These are phyloP conservation scores for Fusarium vanettenii DNA, from an alignment of 2,329 filamentous ascomycete genomes.

Conservation along the genomic window DNA sequence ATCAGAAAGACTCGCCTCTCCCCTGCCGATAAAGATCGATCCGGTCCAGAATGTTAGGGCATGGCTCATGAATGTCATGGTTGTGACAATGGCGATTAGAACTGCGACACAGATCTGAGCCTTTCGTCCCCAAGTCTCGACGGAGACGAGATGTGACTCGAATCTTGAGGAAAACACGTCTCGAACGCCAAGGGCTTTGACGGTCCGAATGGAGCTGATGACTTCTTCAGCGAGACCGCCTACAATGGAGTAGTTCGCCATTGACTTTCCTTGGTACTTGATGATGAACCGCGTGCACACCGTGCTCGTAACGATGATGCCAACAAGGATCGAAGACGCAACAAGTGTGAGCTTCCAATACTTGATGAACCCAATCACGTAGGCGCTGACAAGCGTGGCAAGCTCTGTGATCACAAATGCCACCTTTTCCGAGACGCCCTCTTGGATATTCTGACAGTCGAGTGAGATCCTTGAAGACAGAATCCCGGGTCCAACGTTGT, in stretches of 20 bases:
- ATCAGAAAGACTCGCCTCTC: constrained; percentile 55
- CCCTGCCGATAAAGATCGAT: constrained; percentile 82
- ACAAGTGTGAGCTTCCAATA: constrained; percentile 89
- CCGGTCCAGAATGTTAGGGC: constrained; percentile 14
- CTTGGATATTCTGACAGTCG: constrained; percentile 86
- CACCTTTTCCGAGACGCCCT: constrained; percentile 85
- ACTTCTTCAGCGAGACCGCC: constrained; percentile 60
- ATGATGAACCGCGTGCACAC: constrained; percentile 74
- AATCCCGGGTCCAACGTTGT: constrained; percentile 52
- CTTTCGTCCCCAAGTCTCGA: neutral
- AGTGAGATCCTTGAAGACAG: constrained; percentile 70
- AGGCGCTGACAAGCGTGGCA: constrained; percentile 81
- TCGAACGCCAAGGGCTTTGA: constrained; percentile 6
- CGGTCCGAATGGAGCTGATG: constrained; percentile 2
- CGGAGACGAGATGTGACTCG: constrained; percentile 76
- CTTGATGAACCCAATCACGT: constrained; percentile 83
- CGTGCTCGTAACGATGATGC: constrained; percentile 77
- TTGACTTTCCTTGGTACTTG: constrained; percentile 76
- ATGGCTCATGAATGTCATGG: constrained; percentile 59
- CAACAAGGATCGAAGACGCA: constrained; percentile 77
- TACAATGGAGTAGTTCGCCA: constrained; percentile 79
- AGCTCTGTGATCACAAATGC: constrained; percentile 75
- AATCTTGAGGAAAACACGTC: constrained; percentile 75
- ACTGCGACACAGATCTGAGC: constrained; percentile 59
- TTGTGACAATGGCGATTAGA: constrained; percentile 76